Evolutionary conservation across 352 stramenopile species (phyloP), one percentile per base, ranked within the genome.

Genomic region (Pythium grandisporangium): DNA sequence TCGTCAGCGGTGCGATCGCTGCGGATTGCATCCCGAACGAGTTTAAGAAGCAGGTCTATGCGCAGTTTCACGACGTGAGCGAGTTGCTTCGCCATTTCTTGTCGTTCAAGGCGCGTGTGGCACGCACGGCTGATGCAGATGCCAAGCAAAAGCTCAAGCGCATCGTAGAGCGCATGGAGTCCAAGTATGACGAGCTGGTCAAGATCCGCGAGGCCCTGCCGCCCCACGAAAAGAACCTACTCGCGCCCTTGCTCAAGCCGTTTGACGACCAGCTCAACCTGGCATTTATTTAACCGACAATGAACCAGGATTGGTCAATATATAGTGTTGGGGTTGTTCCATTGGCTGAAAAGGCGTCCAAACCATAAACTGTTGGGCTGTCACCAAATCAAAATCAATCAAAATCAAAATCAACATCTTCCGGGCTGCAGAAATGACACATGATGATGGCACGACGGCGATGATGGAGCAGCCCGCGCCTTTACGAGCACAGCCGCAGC

Each of bases 231-330:
- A 85, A 84, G 50, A 93, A 88, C 37, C 57, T 84, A 27, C 53
- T 93, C 17, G 80, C 72, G 17, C 77, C 77, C 42, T 47, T 93
- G 52, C 71, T 93, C 44, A 88, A 88, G 45, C 80, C 77, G 11
- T 88, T 87, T 54, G 71, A 86, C 34, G 78, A 93, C 53, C 80
- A 93, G 53, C 77, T 93, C 42, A 91, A 93, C 51, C 57, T 87
- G 41, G 74, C 80, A 24, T 90, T 93, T 77, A 86, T 90, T 63
- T 82, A 83, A 66, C 43, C 44, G 14, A 35, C 55, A 22, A 20
- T 30, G 23, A 17, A 37, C 20, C 26, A 38, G 30, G 4, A 17
- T 1, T 29, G 14, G 22, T 23, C 36, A 25, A 45, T 13, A 42
- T 42, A 20, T 21, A 25, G 36, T 20, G n/a, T 17, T 25, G 25